Evolutionary conservation across 129 eudicot species (phyloP).

Genomic region (Rutidosis leptorrhynchoides): DNA sequence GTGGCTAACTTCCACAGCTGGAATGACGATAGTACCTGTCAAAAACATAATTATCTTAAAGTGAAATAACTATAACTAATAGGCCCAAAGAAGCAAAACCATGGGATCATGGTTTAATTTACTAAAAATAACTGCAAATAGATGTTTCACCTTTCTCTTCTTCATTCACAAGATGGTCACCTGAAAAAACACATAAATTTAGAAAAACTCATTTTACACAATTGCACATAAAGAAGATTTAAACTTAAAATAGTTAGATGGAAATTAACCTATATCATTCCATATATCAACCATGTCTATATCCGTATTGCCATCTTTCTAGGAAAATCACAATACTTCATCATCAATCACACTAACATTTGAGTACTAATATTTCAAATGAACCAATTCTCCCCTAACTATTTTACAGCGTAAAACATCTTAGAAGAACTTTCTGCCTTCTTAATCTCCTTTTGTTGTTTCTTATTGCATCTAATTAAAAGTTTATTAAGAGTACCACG

Average conservation of each 20-base stretch:
- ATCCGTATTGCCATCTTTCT: constrained; percentile 40
- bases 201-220: constrained; percentile 19
- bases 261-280: constrained; percentile 46
- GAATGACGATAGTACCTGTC: constrained; percentile 56
- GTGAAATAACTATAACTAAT: constrained; percentile 7
- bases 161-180: constrained; percentile 36
- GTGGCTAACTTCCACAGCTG: constrained; percentile 90
- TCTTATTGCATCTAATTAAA: too few relatives aligned
- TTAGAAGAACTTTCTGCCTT: constrained; percentile 23
- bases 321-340: not conserved
- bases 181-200: constrained; percentile 40
- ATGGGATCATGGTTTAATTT: not conserved
- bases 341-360: not conserved
- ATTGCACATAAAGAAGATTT: not conserved
- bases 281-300: constrained; percentile 64
- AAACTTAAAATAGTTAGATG: not conserved
- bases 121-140: not conserved
- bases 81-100: constrained; percentile 5
- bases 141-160: constrained; percentile 51
- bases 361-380: not conserved
- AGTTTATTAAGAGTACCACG: too few relatives aligned
- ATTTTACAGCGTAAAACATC: constrained; percentile 29
- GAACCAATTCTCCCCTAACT: not conserved
- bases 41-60: constrained; percentile 4
- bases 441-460: constrained; percentile 36